These are phyloP conservation scores for Solanum tarapatanum DNA, from an alignment of 257 asterid genomes.

Conservation along the genomic window DNA sequence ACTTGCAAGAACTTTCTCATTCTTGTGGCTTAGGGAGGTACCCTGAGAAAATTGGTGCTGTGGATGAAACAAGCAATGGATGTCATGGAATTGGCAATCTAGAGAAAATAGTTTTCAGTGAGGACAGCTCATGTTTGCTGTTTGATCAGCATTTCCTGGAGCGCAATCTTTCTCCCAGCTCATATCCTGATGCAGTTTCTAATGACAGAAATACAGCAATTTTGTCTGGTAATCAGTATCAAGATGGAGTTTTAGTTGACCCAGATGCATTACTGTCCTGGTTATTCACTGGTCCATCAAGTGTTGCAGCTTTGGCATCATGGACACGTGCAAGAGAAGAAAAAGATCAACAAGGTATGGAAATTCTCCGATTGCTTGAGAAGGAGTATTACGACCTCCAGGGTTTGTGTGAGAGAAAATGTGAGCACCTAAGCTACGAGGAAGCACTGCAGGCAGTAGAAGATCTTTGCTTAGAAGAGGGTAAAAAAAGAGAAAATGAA, in stretches of 20 bases:
- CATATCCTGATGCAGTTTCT: conserved; percentile 20
- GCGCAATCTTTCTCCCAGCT: conserved; percentile 18
- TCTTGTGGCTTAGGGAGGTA: conserved; percentile 63
- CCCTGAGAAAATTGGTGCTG: conserved; percentile 39
- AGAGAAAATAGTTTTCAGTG: conserved; percentile 59
- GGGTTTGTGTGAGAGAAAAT: conserved; percentile 76
- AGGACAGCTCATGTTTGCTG: conserved; percentile 50
- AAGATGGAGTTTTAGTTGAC: conserved; percentile 42
- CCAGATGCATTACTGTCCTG: conserved; percentile 78
- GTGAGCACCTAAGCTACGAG: conserved; percentile 68
- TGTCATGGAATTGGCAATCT: conserved; percentile 27
- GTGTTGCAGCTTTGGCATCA: conserved; percentile 52
- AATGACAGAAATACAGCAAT: conserved; percentile 17
- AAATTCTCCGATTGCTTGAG: conserved; percentile 70
- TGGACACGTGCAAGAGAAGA: conserved; percentile 66
- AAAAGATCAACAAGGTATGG: conserved; percentile 55
- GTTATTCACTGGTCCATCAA: conserved; percentile 69
- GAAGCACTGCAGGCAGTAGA: conserved; percentile 85
- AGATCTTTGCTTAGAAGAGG: conserved; percentile 83
- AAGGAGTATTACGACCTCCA: conserved; percentile 72
- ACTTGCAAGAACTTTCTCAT: conserved; percentile 73
- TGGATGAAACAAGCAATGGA: conserved; percentile 32
- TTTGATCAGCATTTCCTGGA: conserved; percentile 64
- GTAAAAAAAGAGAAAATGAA: conserved; percentile 62
- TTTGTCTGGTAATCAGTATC: conserved; percentile 28